Evolutionary conservation across 75 land plant genomes (phyloP).

Genomic region (Chamaecyparis obtusa): DNA sequence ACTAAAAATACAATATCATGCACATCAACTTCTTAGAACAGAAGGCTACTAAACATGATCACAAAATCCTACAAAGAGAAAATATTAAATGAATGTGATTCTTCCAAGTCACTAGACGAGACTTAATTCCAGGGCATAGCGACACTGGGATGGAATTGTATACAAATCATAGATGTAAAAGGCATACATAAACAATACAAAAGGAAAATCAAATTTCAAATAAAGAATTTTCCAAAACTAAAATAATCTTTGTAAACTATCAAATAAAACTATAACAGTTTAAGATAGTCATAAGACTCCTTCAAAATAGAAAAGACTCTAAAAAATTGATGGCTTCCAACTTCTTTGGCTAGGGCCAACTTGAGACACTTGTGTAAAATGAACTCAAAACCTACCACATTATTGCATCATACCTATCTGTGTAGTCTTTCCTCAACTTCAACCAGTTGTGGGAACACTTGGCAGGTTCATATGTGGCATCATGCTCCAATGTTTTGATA

Average conservation of each 20-base stretch:
- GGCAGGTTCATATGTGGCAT: conserved; percentile 99
- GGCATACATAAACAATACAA: neutral
- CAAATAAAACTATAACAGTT: neutral
- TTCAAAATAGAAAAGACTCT: neutral
- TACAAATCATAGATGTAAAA: too few relatives aligned
- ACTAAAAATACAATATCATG: too few relatives aligned
- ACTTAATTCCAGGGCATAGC: neutral
- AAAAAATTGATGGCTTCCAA: neutral
- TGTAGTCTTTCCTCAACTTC: conserved; percentile 97
- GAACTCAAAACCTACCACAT: neutral
- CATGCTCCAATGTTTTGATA: conserved; percentile 86
- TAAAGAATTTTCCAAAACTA: neutral
- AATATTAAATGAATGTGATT: neutral
- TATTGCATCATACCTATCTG: conserved; percentile 58
- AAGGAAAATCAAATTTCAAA: neutral
- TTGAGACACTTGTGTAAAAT: neutral
- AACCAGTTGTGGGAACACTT: conserved; percentile 96
- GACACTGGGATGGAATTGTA: neutral
- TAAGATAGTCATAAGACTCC: neutral
- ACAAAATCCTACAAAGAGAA: neutral
- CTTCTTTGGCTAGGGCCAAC: neutral
- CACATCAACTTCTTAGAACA: neutral
- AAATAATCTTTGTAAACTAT: neutral
- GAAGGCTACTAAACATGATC: neutral
- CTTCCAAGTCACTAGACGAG: neutral